Evolutionary conservation across 2,329 filamentous ascomycete species (phyloP), one percentile per base, ranked within the genome.

Genomic region (Talaromyces piceae): DNA sequence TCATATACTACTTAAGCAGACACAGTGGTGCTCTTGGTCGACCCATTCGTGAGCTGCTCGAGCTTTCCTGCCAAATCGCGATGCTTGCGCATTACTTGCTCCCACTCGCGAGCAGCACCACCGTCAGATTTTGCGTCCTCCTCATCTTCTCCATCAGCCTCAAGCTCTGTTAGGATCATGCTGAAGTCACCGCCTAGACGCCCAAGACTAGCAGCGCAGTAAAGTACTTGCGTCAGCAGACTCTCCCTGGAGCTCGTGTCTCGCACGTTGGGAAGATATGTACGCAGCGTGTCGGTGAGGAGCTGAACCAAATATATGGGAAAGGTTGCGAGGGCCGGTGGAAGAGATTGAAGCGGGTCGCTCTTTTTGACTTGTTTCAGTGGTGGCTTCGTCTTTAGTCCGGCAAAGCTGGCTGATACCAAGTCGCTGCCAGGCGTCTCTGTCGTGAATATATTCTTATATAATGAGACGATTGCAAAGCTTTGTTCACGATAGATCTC

Each of bases 401-500:
- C 37, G 13, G 39, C 23, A 16, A 43, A 23, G 30, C 45, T 50
- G 25, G 56, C 45, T 3, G 56, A 44, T 25, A 46, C 49, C n/a
- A 61, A 52, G 45, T 67, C 63, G 18, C 62, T 52, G 22, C 60
- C 62, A 37, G 61, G 60, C 51, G 58, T 57, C 22, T 82, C 77
- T 3, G 80, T 76, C 0, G 86, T 83, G 62, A 95, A 95, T 50
- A 97, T 89, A 61, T 86, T 93, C 61, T 85, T 88, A 69, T 94
- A 96, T 78, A 97, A 89, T 53, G 89, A 95, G 25, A 97, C 83
- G 54, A 97, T 95, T 41, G 86, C 87, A 67, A 98, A 98, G 65
- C 88, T 95, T 69, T 98, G 93, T 69, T 98, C 93, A 48, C 93
- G 86, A 67, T 97, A 97, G 25, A 98, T 90, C 66, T 98, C 93